Conservation (phyloP, 352 stramenopile species). For the Phytophthora ramorum region DNA sequence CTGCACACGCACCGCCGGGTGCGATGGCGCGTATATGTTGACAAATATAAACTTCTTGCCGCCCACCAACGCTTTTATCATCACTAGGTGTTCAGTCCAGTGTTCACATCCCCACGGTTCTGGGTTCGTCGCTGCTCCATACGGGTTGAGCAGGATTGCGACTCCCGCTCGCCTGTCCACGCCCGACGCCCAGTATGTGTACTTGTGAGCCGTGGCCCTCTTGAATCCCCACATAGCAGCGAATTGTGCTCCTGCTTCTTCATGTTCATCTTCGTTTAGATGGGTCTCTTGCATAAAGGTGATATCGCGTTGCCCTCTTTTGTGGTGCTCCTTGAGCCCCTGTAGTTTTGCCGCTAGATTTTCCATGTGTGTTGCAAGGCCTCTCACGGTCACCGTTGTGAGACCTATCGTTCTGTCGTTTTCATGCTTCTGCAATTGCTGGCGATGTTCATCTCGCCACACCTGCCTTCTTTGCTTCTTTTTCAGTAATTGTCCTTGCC, state of each 20-base stretch:
- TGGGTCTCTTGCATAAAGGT: slow-evolving; percentile 18
- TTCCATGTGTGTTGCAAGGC: not conserved
- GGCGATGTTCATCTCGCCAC: not conserved
- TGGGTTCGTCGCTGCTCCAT: not conserved
- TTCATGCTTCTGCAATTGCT: not conserved
- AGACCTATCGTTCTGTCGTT: slow-evolving; percentile 3
- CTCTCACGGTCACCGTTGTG: not conserved
- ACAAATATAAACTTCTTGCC: not conserved
- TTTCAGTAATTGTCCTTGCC: not conserved
- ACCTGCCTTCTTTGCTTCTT: not conserved
- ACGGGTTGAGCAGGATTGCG: slow-evolving; percentile 13
- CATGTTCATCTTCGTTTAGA: slow-evolving; percentile 3
- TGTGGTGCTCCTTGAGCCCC: slow-evolving; percentile 6
- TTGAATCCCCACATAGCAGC: slow-evolving; percentile 7
- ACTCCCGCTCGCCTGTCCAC: too few relatives aligned
- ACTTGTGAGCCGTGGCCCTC: not conserved
- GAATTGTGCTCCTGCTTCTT: not conserved
- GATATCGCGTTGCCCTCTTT: not conserved
- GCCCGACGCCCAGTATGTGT: slow-evolving; percentile 5
- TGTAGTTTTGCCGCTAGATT: not conserved
- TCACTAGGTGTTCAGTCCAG: slow-evolving; percentile 3
- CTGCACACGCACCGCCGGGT: not conserved
- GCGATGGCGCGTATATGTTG: slow-evolving; percentile 6
- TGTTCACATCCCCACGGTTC: not conserved
- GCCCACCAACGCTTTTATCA: not conserved